Evolutionary conservation across 169 alveolate species (phyloP), one percentile per base, ranked within the genome.

Genomic region (Cryptosporidium ryanae): DNA sequence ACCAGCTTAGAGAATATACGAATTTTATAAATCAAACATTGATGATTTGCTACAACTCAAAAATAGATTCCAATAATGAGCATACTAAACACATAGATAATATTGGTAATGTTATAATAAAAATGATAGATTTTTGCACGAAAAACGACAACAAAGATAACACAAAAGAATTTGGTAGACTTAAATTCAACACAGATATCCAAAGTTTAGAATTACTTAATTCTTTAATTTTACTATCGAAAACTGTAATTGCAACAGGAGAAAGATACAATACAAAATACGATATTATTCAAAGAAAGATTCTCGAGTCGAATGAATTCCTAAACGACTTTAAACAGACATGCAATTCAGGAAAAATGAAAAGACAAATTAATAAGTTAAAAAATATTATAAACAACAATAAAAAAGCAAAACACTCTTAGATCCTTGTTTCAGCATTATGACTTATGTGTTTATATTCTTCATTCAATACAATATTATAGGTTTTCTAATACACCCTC

Each of bases 1-100:
- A 59, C 59, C 87, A 76, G 38, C 87, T 76, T 32, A 55, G 87
- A 32, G 87, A 55, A 43, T 76, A 76, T 76, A 29, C 34, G 12
- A 59, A 15, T 21, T 43, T 76, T 23, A 57, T 76, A 15, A 76
- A 76, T 23, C 68, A 61, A 23, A 59, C 64, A 13, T 13, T 76
- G 21, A 17, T 43, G 15, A 25, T 46, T 32, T 76, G 87, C 7
- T 23, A 65, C 7, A 12, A 65, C 18, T 46, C 49, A 12, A 25
- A 21, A 13, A 29, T 2, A 2, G 17, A 43, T n/a, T 1, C 8
- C n/a, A 65, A 31, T 8, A 31, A 23, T 34, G 38, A 18, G 38
- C 8, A 31, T 32, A n/a, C n/a, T n/a, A 31, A 32, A 13, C 23
- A 55, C 18, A 32, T 61, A 1, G 31, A 38, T 15, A 63, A 59